These are phyloP conservation scores for Ormosia semicastrata DNA, from an alignment of 306 rosid genomes.

Conservation along the genomic window DNA sequence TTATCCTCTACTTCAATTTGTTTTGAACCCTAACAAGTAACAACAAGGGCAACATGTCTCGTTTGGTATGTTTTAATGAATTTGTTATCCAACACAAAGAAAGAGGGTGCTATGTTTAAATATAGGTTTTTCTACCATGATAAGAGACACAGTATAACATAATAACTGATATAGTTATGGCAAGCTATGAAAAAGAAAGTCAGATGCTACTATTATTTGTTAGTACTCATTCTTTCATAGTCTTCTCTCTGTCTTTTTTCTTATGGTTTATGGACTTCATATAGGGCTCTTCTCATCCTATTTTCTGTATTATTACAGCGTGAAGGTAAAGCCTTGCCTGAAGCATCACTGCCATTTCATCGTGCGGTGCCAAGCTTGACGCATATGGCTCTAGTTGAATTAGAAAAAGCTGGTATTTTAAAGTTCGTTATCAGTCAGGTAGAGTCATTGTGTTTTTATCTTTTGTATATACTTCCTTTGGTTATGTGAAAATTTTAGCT, in stretches of 20 bases:
- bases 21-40: neutral
- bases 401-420: constrained; percentile 83
- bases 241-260: constrained; percentile 1
- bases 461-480: neutral
- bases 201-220: constrained; percentile 7
- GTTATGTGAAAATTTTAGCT: neutral
- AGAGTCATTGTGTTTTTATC: constrained; percentile 10
- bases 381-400: constrained; percentile 87
- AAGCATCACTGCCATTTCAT: constrained; percentile 95
- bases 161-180: neutral
- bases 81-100: neutral
- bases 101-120: neutral
- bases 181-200: neutral
- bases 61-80: neutral
- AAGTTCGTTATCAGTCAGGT: constrained; percentile 96
- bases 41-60: neutral
- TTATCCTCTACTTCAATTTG: constrained; percentile 8
- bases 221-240: constrained; percentile 7
- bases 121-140: neutral
- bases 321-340: constrained; percentile 97
- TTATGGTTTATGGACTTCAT: constrained; percentile 17
- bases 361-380: constrained; percentile 93
- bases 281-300: constrained; percentile 17
- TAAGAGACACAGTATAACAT: neutral
- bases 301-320: constrained; percentile 53